Base-by-base conservation (phyloP, 2,329 filamentous ascomycete species). In the Dothistroma septosporum region DNA sequence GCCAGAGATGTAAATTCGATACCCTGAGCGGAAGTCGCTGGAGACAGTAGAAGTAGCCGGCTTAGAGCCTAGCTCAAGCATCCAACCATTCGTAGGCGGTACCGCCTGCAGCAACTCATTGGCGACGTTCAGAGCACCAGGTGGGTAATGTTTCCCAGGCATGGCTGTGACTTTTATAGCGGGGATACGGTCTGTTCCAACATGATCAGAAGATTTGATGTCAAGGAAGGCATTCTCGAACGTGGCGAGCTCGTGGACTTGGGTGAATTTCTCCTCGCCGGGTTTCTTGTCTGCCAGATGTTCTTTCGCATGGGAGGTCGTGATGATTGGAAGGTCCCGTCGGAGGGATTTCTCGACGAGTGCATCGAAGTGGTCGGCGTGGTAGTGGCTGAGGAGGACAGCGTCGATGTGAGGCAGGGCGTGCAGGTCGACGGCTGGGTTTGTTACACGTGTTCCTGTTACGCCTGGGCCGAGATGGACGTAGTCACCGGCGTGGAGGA, bases 401-500 rank as follows among this genome's bases (percentile, higher is more conserved):
- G 78, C 75, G 68, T 88, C 84, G 21, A 88, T 77, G 1, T 79
- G 76, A 1, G 86, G 86, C 1, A 88, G 75, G 31, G 84, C 77
- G 53, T 85, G 77, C 5, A 88, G 70, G 59, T 87, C 81, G 16
- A 88, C 77, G 0, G 83, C 83, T 22, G 85, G 85, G 63, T 88
- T 82, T 0, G 82, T 87, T 24, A 74, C 72, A 1, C 85, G 77
- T 24, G 77, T 78, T 0, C 78, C 81, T 1, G 78, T 82, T 1
- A 88, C 84, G 0, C 85, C 85, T 0, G 86, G 85, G 0, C 85
- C 86, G 1, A 88, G 79, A 69, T 88, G 85, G 9, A 88, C 85
- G 66, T 88, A 83, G 67, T 87, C 85, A 33, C 85, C 85, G 1
- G 81, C 80, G 66, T 87, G 86, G 0, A 89, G 78, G 73, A 89